These are phyloP conservation scores for Hyaloscypha bicolor DNA, from an alignment of 495 filamentous ascomycete species.

Conservation along the genomic window DNA sequence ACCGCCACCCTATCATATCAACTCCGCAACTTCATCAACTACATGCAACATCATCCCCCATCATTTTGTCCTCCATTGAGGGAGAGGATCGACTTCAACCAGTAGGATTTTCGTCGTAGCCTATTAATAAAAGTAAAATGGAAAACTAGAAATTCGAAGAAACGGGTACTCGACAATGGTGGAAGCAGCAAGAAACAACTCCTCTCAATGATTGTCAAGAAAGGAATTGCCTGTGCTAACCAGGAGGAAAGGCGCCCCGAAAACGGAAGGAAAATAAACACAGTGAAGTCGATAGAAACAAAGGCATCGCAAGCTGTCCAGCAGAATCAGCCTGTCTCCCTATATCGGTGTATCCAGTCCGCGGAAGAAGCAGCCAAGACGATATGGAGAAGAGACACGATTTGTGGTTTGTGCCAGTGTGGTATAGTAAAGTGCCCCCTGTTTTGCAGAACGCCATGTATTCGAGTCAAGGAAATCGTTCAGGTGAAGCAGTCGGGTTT, in stretches of 20 bases:
- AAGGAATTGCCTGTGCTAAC: neutral
- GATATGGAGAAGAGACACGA: slow-evolving; percentile 10
- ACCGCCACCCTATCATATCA: neutral
- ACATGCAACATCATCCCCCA: slow-evolving; percentile 1
- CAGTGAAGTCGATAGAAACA: slow-evolving; percentile 29
- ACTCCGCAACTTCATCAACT: slow-evolving; percentile 3
- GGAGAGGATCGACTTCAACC: slow-evolving; percentile 1
- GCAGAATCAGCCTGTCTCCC: slow-evolving; percentile 9
- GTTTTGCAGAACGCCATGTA: slow-evolving; percentile 33
- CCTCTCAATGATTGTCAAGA: slow-evolving; percentile 2
- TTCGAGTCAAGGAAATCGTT: slow-evolving; percentile 28
- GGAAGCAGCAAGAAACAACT: neutral
- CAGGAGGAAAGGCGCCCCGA: neutral
- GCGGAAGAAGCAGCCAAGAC: slow-evolving; percentile 10
- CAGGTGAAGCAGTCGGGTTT: slow-evolving; percentile 32
- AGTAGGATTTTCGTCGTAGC: slow-evolving; percentile 3
- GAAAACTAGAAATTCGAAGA: slow-evolving; percentile 4
- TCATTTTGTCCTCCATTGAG: neutral
- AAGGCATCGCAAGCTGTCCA: slow-evolving; percentile 21
- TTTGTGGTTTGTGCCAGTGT: slow-evolving; percentile 20
- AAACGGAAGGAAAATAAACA: slow-evolving; percentile 28
- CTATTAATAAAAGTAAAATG: slow-evolving; percentile 22
- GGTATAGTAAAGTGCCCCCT: slow-evolving; percentile 34
- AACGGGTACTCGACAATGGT: slow-evolving; percentile 1
- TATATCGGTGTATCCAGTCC: slow-evolving; percentile 14